A percentile compares a stretch with the other conserved stretches of the same genome.
Conservation (phyloP, 78 protist species). For the Polysphondylium violaceum region DNA sequence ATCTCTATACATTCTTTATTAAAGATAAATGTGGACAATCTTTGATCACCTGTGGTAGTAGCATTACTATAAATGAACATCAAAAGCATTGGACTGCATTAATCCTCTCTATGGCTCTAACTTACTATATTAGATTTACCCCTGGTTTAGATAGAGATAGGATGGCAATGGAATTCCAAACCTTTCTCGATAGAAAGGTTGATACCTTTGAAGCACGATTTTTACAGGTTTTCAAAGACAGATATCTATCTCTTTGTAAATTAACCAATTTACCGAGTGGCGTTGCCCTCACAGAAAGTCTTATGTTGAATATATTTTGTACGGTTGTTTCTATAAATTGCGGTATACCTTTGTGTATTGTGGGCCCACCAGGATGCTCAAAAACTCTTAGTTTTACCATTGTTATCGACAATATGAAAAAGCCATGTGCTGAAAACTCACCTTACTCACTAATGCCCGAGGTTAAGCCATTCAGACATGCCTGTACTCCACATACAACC, state of each 20-base stretch:
- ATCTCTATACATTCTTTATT: slow-evolving; percentile 49
- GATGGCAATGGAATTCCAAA: neutral
- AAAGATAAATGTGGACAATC: neutral
- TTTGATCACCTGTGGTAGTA: neutral
- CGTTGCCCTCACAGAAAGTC: slow-evolving; percentile 45
- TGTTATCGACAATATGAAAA: slow-evolving; percentile 40
- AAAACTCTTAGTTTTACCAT: slow-evolving; percentile 52
- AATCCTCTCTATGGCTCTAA: slow-evolving; percentile 12
- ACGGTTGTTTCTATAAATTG: slow-evolving; percentile 31
- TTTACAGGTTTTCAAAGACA: neutral
- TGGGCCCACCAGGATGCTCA: slow-evolving; percentile 77
- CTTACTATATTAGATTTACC: slow-evolving; percentile 17
- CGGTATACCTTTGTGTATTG: slow-evolving; percentile 51
- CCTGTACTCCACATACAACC: slow-evolving; percentile 62
- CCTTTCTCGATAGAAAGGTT: neutral
- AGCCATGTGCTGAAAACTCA: neutral
- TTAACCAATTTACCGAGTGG: slow-evolving; percentile 34
- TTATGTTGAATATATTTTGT: slow-evolving; percentile 44
- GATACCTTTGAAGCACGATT: neutral
- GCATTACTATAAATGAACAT: neutral
- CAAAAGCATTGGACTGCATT: slow-evolving; percentile 48
- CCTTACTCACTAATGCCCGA: neutral
- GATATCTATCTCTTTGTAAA: neutral
- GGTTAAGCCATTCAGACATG: slow-evolving; percentile 51
- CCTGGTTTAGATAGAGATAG: neutral